These are phyloP conservation scores for Plasmodium berghei DNA, from an alignment of 169 alveolate genomes.

Conservation along the genomic window DNA sequence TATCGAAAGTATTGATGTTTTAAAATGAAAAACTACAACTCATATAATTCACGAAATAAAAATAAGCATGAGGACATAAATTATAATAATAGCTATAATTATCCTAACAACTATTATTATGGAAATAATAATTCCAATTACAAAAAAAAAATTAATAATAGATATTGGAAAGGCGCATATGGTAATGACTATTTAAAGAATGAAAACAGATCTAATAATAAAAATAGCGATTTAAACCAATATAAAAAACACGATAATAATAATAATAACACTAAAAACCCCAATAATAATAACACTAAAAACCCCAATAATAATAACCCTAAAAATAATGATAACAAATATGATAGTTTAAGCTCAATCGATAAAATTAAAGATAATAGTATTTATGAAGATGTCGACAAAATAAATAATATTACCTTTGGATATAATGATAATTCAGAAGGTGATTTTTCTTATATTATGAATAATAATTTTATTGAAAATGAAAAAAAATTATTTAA, in stretches of 20 bases:
- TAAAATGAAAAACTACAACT: slow-evolving; percentile 68
- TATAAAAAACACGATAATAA: not conserved
- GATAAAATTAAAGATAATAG: slow-evolving; percentile 25
- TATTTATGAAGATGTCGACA: slow-evolving; percentile 65
- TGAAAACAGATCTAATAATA: not conserved
- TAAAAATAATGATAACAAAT: not conserved
- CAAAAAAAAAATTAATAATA: slow-evolving; percentile 23
- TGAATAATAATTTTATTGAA: slow-evolving; percentile 71
- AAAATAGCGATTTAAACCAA: not conserved
- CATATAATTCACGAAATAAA: slow-evolving; percentile 36
- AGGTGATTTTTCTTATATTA: slow-evolving; percentile 41
- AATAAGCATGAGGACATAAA: slow-evolving; percentile 36
- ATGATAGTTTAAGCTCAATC: not conserved
- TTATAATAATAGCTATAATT: slow-evolving; percentile 22
- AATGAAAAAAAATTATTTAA: slow-evolving; percentile 76
- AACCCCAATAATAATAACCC: not conserved
- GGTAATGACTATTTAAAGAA: slow-evolving; percentile 42
- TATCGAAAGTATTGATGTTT: not conserved
- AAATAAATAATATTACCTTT: slow-evolving; percentile 61
- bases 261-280: not conserved
- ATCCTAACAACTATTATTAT: slow-evolving; percentile 22
- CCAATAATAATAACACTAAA: not conserved
- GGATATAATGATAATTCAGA: slow-evolving; percentile 46
- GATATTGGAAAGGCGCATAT: slow-evolving; percentile 28
- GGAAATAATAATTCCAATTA: slow-evolving; percentile 9